phyloP scores from a whole-genome alignment of 2,329 filamentous ascomycete genomes.

The Botrytis cinerea region DNA sequence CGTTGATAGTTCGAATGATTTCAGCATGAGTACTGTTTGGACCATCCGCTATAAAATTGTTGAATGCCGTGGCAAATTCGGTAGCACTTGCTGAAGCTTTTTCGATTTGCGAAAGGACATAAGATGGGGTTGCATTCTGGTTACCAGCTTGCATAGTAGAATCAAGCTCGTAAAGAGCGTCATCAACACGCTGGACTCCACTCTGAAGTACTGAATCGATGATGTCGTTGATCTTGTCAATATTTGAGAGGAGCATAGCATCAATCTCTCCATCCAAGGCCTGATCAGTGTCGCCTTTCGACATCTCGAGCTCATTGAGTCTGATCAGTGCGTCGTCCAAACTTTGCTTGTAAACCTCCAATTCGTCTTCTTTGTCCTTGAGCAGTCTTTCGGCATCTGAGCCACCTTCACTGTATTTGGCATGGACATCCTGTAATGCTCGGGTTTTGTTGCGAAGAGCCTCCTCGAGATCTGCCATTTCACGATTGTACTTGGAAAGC shows the following conservation, averaged over 20 bases:
- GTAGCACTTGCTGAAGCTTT: conserved; percentile 93
- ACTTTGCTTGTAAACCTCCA: conserved; percentile 96
- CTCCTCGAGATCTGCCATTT: conserved; percentile 96
- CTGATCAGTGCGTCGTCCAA: conserved; percentile 96
- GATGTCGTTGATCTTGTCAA: conserved; percentile 94
- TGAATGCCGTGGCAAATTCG: conserved; percentile 97
- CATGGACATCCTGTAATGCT: conserved; percentile 79
- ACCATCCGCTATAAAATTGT: conserved; percentile 96
- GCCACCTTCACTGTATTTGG: conserved; percentile 75
- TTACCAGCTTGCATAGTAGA: conserved; percentile 98
- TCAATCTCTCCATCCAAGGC: conserved; percentile 90
- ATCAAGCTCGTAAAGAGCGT: conserved; percentile 94
- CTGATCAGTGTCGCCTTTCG: conserved; percentile 72
- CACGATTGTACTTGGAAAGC: conserved; percentile 93
- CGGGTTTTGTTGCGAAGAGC: conserved; percentile 84
- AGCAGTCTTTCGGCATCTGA: conserved; percentile 84
- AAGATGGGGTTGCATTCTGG: conserved; percentile 92
- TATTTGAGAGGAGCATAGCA: conserved; percentile 78
- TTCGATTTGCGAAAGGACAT: conserved; percentile 94
- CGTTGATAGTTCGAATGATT: conserved; percentile 88
- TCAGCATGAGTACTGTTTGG: conserved; percentile 87
- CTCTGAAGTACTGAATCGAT: conserved; percentile 95
- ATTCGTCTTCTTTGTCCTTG: conserved; percentile 93
- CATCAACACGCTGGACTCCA: conserved; percentile 90
- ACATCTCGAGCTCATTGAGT: conserved; percentile 81